Evolutionary conservation across 2,329 filamentous ascomycete genomes (phyloP).

Genomic region (Talaromyces sp.): DNA sequence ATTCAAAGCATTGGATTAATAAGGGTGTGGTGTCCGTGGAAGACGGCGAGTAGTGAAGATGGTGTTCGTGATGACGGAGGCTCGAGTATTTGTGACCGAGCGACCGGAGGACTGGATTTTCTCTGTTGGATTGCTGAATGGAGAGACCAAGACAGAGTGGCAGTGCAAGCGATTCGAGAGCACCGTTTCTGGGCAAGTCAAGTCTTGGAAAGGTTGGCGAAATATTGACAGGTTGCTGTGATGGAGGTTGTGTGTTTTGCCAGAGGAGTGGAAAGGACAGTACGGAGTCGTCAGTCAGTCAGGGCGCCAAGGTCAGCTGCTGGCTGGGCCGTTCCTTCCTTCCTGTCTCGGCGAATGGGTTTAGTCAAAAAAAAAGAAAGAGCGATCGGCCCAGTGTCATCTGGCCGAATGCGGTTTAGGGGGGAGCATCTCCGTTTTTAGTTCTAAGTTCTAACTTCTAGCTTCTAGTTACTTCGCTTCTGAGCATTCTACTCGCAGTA

Average conservation of each 20-base stretch:
- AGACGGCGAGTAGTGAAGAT: neutral
- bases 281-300: neutral
- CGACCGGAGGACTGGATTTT: neutral
- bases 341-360: neutral
- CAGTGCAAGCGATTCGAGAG: neutral
- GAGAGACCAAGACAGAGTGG: neutral
- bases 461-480: too few relatives aligned
- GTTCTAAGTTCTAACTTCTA: too few relatives aligned
- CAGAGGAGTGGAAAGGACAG: neutral
- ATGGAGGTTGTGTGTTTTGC: too few relatives aligned
- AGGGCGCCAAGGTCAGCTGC: too few relatives aligned
- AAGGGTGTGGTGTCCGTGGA: neutral
- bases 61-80: neutral
- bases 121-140: neutral
- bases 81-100: neutral
- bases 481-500: too few relatives aligned
- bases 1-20: neutral
- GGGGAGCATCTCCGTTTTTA: neutral
- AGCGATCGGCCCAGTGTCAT: neutral
- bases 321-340: neutral
- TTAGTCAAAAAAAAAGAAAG: neutral
- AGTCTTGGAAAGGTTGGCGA: constrained; percentile 4
- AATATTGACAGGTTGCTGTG: neutral
- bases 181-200: constrained; percentile 6
- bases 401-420: constrained; percentile 3